Evolutionary conservation across 1,284 basidiomycete genomes (phyloP).

Genomic region (Moesziomyces aphidis): DNA sequence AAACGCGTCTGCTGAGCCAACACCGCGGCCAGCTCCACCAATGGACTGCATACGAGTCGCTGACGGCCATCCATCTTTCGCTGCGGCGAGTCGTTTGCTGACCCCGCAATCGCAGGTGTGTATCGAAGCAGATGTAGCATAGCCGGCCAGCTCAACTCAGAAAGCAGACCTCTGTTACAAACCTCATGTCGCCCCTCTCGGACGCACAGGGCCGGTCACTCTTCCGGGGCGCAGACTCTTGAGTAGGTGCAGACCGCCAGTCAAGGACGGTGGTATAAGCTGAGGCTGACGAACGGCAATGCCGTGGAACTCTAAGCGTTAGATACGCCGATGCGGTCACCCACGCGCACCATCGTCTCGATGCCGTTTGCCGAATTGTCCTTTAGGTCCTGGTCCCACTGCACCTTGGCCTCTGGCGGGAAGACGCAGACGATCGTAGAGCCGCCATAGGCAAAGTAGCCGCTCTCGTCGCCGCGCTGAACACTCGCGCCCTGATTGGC

Average conservation of each 20-base stretch:
- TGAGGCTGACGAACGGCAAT: not conserved
- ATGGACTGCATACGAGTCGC: no score
- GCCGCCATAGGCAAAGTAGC: constrained; percentile 70
- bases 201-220: no score
- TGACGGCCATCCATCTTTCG: no score
- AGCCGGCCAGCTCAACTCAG: no score
- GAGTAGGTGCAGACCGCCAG: no score
- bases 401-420: constrained; percentile 69
- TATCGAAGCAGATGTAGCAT: no score
- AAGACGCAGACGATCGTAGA: constrained; percentile 54
- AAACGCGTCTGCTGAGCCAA: not conserved
- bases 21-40: no score
- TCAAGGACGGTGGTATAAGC: not conserved
- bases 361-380: constrained; percentile 75
- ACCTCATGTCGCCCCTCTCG: no score
- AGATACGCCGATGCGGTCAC: constrained; percentile 56
- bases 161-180: no score
- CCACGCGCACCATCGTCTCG: constrained; percentile 81
- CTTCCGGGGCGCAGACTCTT: no score
- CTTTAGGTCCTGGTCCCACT: constrained; percentile 92
- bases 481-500: constrained; percentile 83
- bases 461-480: constrained; percentile 86
- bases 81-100: no score
- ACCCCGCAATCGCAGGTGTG: no score
- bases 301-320: constrained; percentile 5